Evolutionary conservation across 2,329 filamentous ascomycete species (phyloP).

Genomic region (Fusarium anthophilum): DNA sequence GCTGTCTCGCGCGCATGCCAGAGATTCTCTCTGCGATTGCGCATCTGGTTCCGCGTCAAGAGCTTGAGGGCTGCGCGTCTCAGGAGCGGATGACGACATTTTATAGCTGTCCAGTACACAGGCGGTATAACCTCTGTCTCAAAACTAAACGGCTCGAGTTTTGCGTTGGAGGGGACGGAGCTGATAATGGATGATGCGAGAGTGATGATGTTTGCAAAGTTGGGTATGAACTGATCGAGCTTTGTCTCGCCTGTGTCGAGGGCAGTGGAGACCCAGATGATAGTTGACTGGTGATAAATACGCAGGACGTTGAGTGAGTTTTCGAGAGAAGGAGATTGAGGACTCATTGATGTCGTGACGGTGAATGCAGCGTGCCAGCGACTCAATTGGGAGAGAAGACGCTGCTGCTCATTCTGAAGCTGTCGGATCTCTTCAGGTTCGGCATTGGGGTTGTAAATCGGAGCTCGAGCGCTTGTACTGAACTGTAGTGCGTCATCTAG

Average conservation of each 20-base stretch:
- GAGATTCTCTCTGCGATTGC: slow-evolving; percentile 50
- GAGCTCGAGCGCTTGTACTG: slow-evolving; percentile 40
- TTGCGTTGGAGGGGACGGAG: slow-evolving; percentile 10
- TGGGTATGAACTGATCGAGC: slow-evolving; percentile 48
- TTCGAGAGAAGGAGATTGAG: slow-evolving; percentile 19
- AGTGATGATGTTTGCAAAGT: slow-evolving; percentile 51
- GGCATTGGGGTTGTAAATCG: slow-evolving; percentile 41
- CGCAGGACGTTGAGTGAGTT: slow-evolving; percentile 45
- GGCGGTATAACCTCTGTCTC: slow-evolving; percentile 55
- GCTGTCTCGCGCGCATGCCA: slow-evolving; percentile 50
- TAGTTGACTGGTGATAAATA: slow-evolving; percentile 49
- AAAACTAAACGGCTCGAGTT: slow-evolving; percentile 49
- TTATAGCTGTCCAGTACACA: slow-evolving; percentile 53
- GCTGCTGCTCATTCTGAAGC: slow-evolving; percentile 47
- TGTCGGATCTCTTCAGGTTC: slow-evolving; percentile 36
- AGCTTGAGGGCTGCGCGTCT: slow-evolving; percentile 51
- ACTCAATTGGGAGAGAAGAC: slow-evolving; percentile 43
- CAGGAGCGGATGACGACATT: slow-evolving; percentile 54
- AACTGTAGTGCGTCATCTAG: slow-evolving; percentile 54
- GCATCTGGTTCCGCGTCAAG: slow-evolving; percentile 45
- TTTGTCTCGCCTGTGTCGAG: slow-evolving; percentile 45
- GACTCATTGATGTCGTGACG: slow-evolving; percentile 39
- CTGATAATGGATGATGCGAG: slow-evolving; percentile 45
- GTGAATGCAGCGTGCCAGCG: slow-evolving; percentile 47
- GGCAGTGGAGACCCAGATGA: slow-evolving; percentile 47